These are phyloP conservation scores for Cystofilobasidium ferigula DNA, from an alignment of 768 basidiomycete genomes.

Conservation along the genomic window DNA sequence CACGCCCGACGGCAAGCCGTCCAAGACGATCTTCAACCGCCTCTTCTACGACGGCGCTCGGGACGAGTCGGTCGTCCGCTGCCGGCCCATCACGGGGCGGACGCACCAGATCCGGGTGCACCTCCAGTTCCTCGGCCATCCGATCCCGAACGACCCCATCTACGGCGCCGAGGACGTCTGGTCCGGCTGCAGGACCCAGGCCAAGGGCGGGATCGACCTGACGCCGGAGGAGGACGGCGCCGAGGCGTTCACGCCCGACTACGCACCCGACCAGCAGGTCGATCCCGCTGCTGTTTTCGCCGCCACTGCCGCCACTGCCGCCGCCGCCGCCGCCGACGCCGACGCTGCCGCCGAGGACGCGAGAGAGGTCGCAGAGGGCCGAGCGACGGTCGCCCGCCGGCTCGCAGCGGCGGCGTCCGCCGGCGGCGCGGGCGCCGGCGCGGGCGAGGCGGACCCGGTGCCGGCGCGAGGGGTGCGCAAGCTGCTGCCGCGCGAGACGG, in stretches of 20 bases:
- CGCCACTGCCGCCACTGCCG: not conserved
- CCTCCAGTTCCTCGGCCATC: conserved; percentile 82
- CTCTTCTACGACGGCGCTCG: conserved; percentile 68
- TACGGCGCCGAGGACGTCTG: conserved; percentile 56
- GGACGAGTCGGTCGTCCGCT: conserved; percentile 75
- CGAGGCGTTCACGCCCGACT: conserved; percentile 50
- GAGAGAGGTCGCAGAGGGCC: conserved; percentile 30
- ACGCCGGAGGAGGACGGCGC: conserved; percentile 54
- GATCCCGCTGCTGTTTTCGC: conserved; percentile 5
- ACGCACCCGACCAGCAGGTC: too few relatives aligned
- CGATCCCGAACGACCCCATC: conserved; percentile 90
- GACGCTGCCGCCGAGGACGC: conserved; percentile 16
- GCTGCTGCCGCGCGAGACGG: conserved; percentile 27
- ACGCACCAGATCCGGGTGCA: conserved; percentile 98
- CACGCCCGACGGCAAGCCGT: conserved; percentile 80
- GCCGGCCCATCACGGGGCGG: conserved; percentile 79
- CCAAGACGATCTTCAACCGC: conserved; percentile 77
- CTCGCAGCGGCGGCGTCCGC: too few relatives aligned
- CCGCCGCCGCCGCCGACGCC: conserved; percentile 6
- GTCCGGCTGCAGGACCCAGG: conserved; percentile 43
- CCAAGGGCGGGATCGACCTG: conserved; percentile 69
- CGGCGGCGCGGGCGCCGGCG: not conserved
- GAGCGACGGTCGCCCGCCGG: conserved; percentile 20
- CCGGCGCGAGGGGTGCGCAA: conserved; percentile 7
- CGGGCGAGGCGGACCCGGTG: conserved; percentile 1